phyloP scores from a whole-genome alignment of 2,329 filamentous ascomycete genomes.

The Lasiodiplodia sp. region DNA sequence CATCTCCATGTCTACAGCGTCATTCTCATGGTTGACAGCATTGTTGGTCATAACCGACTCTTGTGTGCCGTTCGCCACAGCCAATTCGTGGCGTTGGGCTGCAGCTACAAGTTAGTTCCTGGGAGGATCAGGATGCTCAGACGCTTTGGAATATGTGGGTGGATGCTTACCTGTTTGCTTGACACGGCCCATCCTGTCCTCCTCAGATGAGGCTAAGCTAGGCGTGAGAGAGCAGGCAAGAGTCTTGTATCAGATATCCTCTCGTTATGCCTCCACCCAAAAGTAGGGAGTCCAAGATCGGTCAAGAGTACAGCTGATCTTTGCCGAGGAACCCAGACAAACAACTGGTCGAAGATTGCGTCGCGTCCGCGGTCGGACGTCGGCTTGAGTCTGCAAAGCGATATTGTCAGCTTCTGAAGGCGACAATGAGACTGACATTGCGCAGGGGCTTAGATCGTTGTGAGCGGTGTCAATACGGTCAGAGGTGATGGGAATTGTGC shows the following conservation, averaged over 20 bases:
- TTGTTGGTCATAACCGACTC: neutral
- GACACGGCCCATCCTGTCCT: constrained; percentile 5
- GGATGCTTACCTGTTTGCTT: neutral
- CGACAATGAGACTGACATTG: neutral
- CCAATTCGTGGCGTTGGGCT: constrained; percentile 10
- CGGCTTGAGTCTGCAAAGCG: neutral
- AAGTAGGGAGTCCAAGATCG: neutral
- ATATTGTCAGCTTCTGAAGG: neutral
- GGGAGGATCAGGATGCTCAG: neutral
- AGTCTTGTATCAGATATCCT: neutral
- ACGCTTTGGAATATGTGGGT: neutral
- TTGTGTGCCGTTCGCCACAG: neutral
- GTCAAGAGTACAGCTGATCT: neutral
- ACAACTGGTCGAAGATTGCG: neutral
- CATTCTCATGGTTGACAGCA: neutral
- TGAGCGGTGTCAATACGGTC: neutral
- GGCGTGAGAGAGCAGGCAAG: neutral
- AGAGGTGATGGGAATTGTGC: neutral
- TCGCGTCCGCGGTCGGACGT: neutral
- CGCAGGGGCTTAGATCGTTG: no score
- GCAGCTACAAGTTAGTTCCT: neutral
- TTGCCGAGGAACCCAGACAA: neutral
- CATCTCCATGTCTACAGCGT: neutral
- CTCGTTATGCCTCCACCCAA: neutral
- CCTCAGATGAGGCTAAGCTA: neutral